These are phyloP conservation scores for Rubroboletus pulcherrimus DNA, from an alignment of 768 basidiomycete species.

Conservation along the genomic window DNA sequence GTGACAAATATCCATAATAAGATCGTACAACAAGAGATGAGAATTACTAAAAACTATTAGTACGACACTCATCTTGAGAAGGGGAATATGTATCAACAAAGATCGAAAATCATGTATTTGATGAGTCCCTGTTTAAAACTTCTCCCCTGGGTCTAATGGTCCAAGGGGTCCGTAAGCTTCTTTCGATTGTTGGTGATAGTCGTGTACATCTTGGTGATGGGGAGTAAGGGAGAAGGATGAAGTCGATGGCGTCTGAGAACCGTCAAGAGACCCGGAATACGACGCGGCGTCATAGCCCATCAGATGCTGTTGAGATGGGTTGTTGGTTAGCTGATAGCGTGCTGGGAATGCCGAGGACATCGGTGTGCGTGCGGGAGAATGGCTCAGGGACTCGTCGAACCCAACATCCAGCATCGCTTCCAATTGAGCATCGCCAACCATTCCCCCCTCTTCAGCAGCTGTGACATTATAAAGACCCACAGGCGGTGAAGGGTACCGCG, in stretches of 20 bases:
- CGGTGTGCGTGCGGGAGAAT: conserved; percentile 41
- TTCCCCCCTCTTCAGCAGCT: conserved; percentile 23
- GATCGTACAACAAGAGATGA: conserved; percentile 14
- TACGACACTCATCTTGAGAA: background rate
- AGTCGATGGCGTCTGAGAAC: conserved; percentile 25
- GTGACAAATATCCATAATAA: background rate
- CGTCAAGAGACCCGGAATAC: conserved; percentile 40
- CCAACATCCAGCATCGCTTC: conserved; percentile 91
- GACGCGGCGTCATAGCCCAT: conserved; percentile 53
- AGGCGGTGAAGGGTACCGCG: conserved; percentile 81
- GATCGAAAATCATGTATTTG: conserved; percentile 28
- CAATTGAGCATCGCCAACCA: conserved; percentile 70
- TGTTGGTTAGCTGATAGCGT: conserved; percentile 65
- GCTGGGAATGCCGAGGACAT: conserved; percentile 35
- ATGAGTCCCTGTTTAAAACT: conserved; percentile 38
- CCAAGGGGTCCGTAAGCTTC: conserved; percentile 50
- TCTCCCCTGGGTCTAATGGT: conserved; percentile 58
- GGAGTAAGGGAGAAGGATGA: conserved; percentile 32
- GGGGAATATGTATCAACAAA: conserved; percentile 11
- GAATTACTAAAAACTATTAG: conserved; percentile 1
- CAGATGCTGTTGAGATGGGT: conserved; percentile 33
- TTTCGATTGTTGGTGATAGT: conserved; percentile 35
- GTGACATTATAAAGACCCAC: conserved; percentile 56
- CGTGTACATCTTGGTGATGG: conserved; percentile 28
- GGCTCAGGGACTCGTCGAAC: conserved; percentile 64